Base-by-base conservation (phyloP, 2,329 filamentous ascomycete species). In the Fusarium sp. region DNA sequence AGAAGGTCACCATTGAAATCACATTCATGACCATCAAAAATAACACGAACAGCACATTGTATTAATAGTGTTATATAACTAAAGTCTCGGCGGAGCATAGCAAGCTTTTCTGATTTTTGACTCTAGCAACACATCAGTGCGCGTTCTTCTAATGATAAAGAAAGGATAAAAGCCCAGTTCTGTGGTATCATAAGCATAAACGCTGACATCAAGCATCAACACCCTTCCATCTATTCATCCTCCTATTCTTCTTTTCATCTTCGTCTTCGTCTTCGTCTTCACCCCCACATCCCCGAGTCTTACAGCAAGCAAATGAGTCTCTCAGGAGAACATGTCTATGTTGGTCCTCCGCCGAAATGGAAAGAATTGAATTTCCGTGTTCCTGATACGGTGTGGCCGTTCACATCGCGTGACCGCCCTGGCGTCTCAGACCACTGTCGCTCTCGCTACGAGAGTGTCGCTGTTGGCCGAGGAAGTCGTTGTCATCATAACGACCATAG, bases 151-250 rank as follows among this genome's bases (percentile, higher is more conserved):
- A 53, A 46, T 35, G 41, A 49, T n/a, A 37, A 68, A 62, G 67
- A 35, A 68, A 68, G 24, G 46, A 64, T 60, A 66, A 58, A 67
- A 70, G 67, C 66, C 40, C 33, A 55, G 56, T 59, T 63, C 66
- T 58, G 66, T 68, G 66, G 66, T 68, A 68, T 68, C 66, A 66
- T 70, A 67, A 68, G 66, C 66, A 70, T 66, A 70, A 70, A 70
- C 66, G 66, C 66, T 68, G 66, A 50, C 66, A 68, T 70, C 62
- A 68, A 68, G 66, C 66, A 68, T 68, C 65, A 69, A 66, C 55
- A 59, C 66, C 43, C 24, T 52, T 63, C 56, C 62, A 63, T 70
- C 66, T 45, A 33, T 15, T 33, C 30, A 55, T 67, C 53, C 59
- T 55, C 54, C 54, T 48, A 54, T 43, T 52, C 58, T 50, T 41